A percentile compares a stretch with the other conserved stretches of the same genome.
Evolutionary conservation across 2,329 filamentous ascomycete genomes (phyloP).

Genomic region (Xylariales sp.): DNA sequence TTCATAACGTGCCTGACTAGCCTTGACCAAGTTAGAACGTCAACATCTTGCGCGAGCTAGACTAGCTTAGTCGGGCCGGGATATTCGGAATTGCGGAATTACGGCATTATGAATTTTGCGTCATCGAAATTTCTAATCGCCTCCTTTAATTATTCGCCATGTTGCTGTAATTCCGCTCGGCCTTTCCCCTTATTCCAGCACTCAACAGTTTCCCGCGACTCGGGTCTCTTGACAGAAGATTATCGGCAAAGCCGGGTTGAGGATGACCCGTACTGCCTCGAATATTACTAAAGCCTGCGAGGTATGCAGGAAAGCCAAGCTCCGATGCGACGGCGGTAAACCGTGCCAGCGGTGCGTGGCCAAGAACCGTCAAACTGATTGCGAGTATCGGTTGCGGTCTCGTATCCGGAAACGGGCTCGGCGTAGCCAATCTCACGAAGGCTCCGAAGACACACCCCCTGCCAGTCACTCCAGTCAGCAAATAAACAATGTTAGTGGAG

Average conservation of each 20-base stretch:
- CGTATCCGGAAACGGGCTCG: slow-evolving; percentile 17
- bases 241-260: not conserved
- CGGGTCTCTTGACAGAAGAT: not conserved
- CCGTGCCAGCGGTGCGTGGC: slow-evolving; percentile 25
- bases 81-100: slow-evolving; percentile 26
- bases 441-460: slow-evolving; percentile 2
- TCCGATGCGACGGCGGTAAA: slow-evolving; percentile 24
- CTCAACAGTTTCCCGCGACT: not conserved
- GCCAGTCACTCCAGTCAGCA: slow-evolving; percentile 9
- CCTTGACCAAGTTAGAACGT: not conserved
- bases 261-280: slow-evolving; percentile 14
- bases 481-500: not conserved
- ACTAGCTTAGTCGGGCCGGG: not conserved
- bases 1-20: not conserved
- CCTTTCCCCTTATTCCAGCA: not conserved
- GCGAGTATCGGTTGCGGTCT: slow-evolving; percentile 23
- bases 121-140: not conserved
- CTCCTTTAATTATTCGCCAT: not conserved
- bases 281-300: slow-evolving; percentile 30
- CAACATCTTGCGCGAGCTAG: not conserved
- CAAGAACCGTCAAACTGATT: slow-evolving; percentile 21
- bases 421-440: slow-evolving; percentile 6
- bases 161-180: slow-evolving; percentile 11
- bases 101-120: slow-evolving; percentile 3
- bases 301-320: slow-evolving; percentile 29